Evolutionary conservation across 352 stramenopile species (phyloP), one percentile per base, ranked within the genome.

Genomic region (Pythium chondricola): DNA sequence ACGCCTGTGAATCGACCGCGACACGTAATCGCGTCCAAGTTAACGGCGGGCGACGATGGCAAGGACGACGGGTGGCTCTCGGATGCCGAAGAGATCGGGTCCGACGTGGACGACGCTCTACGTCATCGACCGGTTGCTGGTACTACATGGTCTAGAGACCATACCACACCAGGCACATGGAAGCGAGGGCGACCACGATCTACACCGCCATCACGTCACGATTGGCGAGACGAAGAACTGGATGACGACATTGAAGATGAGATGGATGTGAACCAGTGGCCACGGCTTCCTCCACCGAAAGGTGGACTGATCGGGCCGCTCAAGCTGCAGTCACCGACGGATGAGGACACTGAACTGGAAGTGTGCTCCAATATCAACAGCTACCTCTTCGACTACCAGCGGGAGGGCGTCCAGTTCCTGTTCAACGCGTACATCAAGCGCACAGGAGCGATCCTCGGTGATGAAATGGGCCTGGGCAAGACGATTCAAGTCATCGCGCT

Each of bases 391-490:
- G 67, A 83, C 25, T 92, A 92, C 39, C 81, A 92, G 36, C 71
- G 81, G 20, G 74, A 74, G 45, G 81, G 81, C 4, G 75, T 68
- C 13, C 52, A 76, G 17, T 92, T 87, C 53, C 41, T 92, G n/a
- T 82, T 72, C 18, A 49, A 70, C 9, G 74, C 75, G 6, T 86
- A 86, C 33, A 29, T 48, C 10, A 56, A 57, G 14, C 58, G 67
- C 54, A 74, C 69, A 29, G 74, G 78, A 4, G 71, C 86, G 42
- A 98, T 99, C 58, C 70, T 99, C 10, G 97, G 96, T 16, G 97
- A 99, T 59, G 97, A 99, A 58, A 99, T 99, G 96, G 96, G 86
- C 4, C 71, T 97, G 0, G 88, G 88, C 6, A 97, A 97, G 59
- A 97, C 93, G 7, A 85, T 96, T 43, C 97, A 99, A 59, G 84